phyloP scores from a whole-genome alignment of 1,284 basidiomycete species.

The Singerocomus inundabilis region DNA sequence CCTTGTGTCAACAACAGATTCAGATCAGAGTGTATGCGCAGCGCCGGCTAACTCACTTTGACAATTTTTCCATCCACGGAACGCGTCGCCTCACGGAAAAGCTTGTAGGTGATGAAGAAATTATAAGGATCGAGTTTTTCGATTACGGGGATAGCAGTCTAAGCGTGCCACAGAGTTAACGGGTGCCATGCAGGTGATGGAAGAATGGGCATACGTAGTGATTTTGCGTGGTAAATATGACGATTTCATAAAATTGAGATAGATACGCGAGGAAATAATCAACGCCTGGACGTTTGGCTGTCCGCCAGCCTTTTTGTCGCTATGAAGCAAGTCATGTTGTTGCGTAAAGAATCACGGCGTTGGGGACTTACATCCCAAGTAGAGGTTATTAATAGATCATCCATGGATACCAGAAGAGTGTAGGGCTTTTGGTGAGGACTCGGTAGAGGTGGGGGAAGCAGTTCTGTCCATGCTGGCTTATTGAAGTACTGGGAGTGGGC shows the following conservation, averaged over 20 bases:
- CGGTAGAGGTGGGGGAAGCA: constrained; percentile 87
- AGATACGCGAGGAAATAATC: constrained; percentile 98
- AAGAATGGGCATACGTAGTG: constrained; percentile 66
- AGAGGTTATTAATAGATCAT: constrained; percentile 89
- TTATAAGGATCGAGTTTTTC: constrained; percentile 95
- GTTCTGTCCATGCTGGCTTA: constrained; percentile 89
- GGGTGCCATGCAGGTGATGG: not conserved
- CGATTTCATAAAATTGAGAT: constrained; percentile 97
- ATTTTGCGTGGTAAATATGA: constrained; percentile 92
- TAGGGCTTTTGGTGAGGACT: constrained; percentile 87
- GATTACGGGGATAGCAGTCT: constrained; percentile 88
- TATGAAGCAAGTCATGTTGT: constrained; percentile 30
- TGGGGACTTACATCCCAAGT: constrained; percentile 84
- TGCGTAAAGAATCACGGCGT: not conserved
- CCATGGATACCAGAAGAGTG: constrained; percentile 89
- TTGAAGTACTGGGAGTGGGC: constrained; percentile 70
- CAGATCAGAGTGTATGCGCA: not conserved
- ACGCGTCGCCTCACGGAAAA: constrained; percentile 89
- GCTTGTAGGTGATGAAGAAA: constrained; percentile 84
- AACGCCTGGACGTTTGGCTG: constrained; percentile 92
- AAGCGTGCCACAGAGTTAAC: not conserved
- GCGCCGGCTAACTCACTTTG: constrained; percentile 52
- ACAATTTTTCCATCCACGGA: constrained; percentile 77
- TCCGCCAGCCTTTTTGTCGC: constrained; percentile 87
- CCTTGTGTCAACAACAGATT: constrained; percentile 44